phyloP scores from a whole-genome alignment of 163 green algal species.

The Prototheca stagnorum region DNA sequence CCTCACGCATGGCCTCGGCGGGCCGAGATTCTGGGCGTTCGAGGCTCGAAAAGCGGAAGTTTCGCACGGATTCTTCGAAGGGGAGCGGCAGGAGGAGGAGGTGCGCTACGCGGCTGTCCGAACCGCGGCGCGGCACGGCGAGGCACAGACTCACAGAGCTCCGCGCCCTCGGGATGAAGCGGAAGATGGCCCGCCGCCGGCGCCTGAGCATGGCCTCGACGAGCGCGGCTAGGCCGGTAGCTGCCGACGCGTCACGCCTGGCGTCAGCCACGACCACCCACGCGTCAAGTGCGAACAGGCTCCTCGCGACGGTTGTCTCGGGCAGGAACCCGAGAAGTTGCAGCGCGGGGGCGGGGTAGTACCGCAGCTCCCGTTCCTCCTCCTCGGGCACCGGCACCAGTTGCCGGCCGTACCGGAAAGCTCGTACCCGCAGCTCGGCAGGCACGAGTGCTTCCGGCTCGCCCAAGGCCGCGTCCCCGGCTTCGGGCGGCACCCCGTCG shows the following conservation, averaged over 20 bases:
- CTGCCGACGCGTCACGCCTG: too few relatives aligned
- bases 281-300: too few relatives aligned
- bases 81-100: constrained; percentile 12
- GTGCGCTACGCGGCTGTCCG: background rate
- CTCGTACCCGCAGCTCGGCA: too few relatives aligned
- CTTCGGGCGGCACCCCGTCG: too few relatives aligned
- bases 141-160: constrained; percentile 1
- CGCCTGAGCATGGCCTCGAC: background rate
- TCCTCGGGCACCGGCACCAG: constrained; percentile 1
- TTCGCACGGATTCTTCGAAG: constrained; percentile 9
- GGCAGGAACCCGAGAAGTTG: constrained; percentile 11
- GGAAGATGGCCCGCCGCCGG: constrained; percentile 2
- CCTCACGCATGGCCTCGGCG: background rate
- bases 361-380: background rate
- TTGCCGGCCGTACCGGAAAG: constrained; percentile 13
- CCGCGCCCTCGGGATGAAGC: background rate
- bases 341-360: background rate
- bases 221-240: constrained; percentile 6
- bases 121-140: background rate
- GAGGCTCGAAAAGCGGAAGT: constrained; percentile 10
- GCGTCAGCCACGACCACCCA: too few relatives aligned
- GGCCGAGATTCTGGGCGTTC: background rate
- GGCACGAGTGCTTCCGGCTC: too few relatives aligned
- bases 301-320: too few relatives aligned
- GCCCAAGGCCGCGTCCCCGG: too few relatives aligned